Conservation (phyloP, 495 filamentous ascomycete genomes). For the Neurospora sublineolata region DNA sequence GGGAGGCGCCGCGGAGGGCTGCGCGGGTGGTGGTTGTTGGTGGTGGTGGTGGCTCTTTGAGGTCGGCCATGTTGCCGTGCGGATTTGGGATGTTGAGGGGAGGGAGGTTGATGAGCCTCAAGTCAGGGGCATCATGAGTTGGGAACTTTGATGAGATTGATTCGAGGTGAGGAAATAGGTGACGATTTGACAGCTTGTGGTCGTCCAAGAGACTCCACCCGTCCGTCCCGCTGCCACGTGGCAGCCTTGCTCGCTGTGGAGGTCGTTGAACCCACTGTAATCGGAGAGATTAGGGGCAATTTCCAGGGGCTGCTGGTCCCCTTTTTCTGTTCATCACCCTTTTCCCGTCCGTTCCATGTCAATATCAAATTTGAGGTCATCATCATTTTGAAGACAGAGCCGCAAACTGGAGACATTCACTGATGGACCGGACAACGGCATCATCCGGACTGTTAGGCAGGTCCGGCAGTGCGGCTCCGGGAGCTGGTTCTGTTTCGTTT, state of each 20-base stretch:
- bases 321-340: not conserved
- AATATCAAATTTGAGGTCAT: not conserved
- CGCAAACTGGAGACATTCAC: not conserved
- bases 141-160: not conserved
- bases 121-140: not conserved
- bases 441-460: not conserved
- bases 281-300: not conserved
- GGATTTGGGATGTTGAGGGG: not conserved
- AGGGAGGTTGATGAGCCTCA: not conserved
- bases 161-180: not conserved
- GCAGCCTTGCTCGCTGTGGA: not conserved
- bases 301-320: not conserved
- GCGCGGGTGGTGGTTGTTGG: constrained; percentile 7
- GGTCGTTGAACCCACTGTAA: not conserved
- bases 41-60: not conserved
- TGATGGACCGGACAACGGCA: not conserved
- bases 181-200: not conserved
- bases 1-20: constrained; percentile 52
- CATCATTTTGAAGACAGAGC: not conserved
- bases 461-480: not conserved
- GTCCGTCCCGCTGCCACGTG: not conserved
- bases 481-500: not conserved
- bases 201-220: not conserved
- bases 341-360: not conserved
- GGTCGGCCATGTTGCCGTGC: not conserved